Percentiles rank a stretch among this genome's conserved stretches.
Conservation (phyloP, 192 early-diverging fungal genomes). For the Linnemannia exigua region DNA sequence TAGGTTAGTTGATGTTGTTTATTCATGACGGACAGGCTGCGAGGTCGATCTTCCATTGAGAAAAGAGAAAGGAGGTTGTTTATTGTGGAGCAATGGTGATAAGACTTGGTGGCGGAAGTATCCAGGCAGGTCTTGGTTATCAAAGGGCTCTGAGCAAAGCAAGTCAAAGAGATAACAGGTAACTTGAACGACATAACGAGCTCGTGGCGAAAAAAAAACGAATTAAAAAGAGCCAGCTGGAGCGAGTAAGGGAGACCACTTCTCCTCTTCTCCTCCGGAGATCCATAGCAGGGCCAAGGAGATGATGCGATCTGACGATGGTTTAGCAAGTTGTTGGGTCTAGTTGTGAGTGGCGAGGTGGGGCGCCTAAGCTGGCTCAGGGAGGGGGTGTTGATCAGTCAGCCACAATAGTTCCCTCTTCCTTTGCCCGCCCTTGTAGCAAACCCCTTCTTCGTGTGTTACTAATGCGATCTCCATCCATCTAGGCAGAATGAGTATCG, state of each 20-base stretch:
- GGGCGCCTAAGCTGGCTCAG: no score
- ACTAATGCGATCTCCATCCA: conserved; percentile 7
- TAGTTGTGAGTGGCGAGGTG: neutral
- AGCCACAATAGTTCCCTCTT: neutral
- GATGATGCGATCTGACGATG: conserved; percentile 1
- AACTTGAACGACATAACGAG: neutral
- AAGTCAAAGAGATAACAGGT: neutral
- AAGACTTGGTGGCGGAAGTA: no score
- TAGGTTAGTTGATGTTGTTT: no score
- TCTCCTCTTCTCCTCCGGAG: neutral
- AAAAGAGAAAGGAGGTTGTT: no score
- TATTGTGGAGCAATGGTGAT: no score
- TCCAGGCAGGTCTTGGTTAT: no score
- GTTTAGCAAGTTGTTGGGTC: neutral
- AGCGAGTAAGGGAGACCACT: neutral
- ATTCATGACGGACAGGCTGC: no score
- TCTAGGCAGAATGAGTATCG: neutral
- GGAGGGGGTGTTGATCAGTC: neutral
- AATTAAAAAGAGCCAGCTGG: neutral
- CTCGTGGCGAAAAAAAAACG: neutral
- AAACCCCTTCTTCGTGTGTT: neutral
- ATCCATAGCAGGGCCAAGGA: neutral
- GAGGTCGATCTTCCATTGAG: no score
- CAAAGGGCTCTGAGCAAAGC: neutral
- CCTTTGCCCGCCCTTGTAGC: neutral